A percentile compares a stretch with the other conserved stretches of the same genome.
Conservation (phyloP, 129 eudicot species). For the Calendula officinalis region DNA sequence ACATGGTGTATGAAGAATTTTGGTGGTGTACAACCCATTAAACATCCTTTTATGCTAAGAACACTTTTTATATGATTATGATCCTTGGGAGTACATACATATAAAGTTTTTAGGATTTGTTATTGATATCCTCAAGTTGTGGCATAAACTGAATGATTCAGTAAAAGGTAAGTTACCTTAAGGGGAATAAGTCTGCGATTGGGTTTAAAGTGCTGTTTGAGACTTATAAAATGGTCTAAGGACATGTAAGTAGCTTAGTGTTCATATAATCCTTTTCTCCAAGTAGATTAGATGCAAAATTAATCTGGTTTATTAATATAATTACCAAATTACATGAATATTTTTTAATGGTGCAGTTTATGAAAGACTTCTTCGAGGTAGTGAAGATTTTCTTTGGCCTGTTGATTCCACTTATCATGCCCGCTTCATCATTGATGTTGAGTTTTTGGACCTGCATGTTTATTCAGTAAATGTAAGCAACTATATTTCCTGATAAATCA, state of each 20-base stretch:
- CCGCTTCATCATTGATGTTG: conserved; percentile 76
- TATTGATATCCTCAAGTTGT: background rate
- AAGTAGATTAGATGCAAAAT: too few relatives aligned
- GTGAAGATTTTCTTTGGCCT: conserved; percentile 89
- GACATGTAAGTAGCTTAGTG: too few relatives aligned
- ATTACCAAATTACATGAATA: too few relatives aligned
- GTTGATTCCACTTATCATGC: conserved; percentile 68
- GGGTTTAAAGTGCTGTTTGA: too few relatives aligned
- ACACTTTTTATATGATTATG: too few relatives aligned
- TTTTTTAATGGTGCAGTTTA: conserved; percentile 67
- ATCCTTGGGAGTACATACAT: background rate
- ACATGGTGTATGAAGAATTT: too few relatives aligned
- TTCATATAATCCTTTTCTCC: too few relatives aligned
- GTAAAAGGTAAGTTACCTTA: background rate
- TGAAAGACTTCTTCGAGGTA: conserved; percentile 76
- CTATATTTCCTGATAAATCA: background rate
- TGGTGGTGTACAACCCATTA: too few relatives aligned
- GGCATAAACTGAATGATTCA: background rate
- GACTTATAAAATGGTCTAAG: too few relatives aligned
- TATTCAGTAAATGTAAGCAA: conserved; percentile 63
- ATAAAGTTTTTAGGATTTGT: background rate
- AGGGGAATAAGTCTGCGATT: conserved; percentile 9
- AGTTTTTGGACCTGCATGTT: conserved; percentile 80
- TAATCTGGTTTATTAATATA: too few relatives aligned
- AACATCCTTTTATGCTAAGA: too few relatives aligned